Percentiles rank a stretch among this genome's conserved stretches.
Evolutionary conservation across 2,329 filamentous ascomycete species (phyloP).

Genomic region (Cytospora schulzeri): DNA sequence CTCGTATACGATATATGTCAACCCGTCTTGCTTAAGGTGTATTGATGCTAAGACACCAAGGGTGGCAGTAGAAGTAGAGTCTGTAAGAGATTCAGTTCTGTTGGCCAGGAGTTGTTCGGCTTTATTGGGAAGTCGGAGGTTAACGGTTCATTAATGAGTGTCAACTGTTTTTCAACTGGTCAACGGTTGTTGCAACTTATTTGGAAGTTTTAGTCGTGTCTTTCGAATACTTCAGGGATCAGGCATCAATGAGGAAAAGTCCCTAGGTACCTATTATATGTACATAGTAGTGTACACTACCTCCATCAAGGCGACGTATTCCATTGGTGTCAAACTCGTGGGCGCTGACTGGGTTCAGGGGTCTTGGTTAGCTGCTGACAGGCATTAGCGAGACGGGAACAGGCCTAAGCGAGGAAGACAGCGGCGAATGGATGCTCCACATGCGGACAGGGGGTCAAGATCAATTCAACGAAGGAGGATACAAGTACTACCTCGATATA

Average conservation of each 20-base stretch:
- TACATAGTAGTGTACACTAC: background rate
- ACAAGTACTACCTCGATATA: no score
- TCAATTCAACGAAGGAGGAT: background rate
- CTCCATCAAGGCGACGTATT: no score
- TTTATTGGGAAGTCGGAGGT: no score
- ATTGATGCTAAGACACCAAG: no score
- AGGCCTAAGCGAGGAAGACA: slow-evolving; percentile 19
- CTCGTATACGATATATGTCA: no score
- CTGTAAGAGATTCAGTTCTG: no score
- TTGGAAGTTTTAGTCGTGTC: background rate
- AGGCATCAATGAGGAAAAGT: slow-evolving; percentile 14
- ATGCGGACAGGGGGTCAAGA: slow-evolving; percentile 8
- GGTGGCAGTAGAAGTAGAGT: no score
- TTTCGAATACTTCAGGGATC: slow-evolving; percentile 13
- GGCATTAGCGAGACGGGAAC: slow-evolving; percentile 20
- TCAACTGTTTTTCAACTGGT: no score
- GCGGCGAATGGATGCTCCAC: slow-evolving; percentile 8
- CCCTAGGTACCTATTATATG: background rate
- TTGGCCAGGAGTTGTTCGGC: no score
- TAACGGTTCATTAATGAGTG: no score
- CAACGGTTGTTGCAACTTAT: background rate
- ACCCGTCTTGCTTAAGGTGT: no score
- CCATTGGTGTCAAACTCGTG: background rate
- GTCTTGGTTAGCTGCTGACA: slow-evolving; percentile 7
- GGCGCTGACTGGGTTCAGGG: background rate